Percentiles rank a stretch among this genome's conserved stretches.
These are phyloP conservation scores for Cutaneotrichosporon dermatis DNA, from an alignment of 1,284 basidiomycete genomes.

Conservation along the genomic window DNA sequence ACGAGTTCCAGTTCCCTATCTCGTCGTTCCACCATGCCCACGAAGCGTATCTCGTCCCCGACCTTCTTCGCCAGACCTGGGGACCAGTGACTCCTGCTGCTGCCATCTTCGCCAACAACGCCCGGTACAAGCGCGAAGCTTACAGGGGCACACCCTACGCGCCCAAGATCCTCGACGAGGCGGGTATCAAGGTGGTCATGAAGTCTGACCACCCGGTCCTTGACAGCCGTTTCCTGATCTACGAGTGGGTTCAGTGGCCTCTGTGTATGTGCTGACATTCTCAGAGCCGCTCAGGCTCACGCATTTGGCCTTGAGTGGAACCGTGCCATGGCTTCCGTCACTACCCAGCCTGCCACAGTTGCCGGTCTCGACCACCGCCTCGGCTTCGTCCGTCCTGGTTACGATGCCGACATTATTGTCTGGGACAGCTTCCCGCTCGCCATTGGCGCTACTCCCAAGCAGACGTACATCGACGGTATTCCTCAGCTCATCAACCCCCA, in stretches of 20 bases:
- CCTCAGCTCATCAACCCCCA: slow-evolving; percentile 47
- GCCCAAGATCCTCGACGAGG: slow-evolving; percentile 68
- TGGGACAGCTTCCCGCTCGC: slow-evolving; percentile 83
- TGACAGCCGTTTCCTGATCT: slow-evolving; percentile 70
- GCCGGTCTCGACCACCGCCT: slow-evolving; percentile 77
- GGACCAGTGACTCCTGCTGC: slow-evolving; percentile 58
- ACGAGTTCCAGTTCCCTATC: slow-evolving; percentile 60
- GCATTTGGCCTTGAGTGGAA: slow-evolving; percentile 56
- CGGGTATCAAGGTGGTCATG: slow-evolving; percentile 65
- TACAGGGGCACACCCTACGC: slow-evolving; percentile 83
- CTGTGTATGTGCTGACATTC: too few relatives aligned
- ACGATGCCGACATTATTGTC: slow-evolving; percentile 63
- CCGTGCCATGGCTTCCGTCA: slow-evolving; percentile 59
- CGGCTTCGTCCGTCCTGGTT: slow-evolving; percentile 65
- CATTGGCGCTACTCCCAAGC: slow-evolving; percentile 56
- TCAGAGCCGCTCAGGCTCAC: slow-evolving; percentile 71
- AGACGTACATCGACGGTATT: slow-evolving; percentile 60
- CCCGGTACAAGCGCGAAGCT: slow-evolving; percentile 71
- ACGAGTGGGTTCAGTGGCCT: slow-evolving; percentile 52
- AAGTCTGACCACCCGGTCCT: slow-evolving; percentile 64
- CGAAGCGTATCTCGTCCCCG: slow-evolving; percentile 75
- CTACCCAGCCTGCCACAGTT: slow-evolving; percentile 67
- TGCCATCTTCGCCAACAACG: slow-evolving; percentile 66
- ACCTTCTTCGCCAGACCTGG: slow-evolving; percentile 54
- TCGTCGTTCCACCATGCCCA: slow-evolving; percentile 53